Percentiles rank a stretch among this genome's conserved stretches.
Conservation (phyloP, 1,139 yeast species). For the Kodamaea plutei region DNA sequence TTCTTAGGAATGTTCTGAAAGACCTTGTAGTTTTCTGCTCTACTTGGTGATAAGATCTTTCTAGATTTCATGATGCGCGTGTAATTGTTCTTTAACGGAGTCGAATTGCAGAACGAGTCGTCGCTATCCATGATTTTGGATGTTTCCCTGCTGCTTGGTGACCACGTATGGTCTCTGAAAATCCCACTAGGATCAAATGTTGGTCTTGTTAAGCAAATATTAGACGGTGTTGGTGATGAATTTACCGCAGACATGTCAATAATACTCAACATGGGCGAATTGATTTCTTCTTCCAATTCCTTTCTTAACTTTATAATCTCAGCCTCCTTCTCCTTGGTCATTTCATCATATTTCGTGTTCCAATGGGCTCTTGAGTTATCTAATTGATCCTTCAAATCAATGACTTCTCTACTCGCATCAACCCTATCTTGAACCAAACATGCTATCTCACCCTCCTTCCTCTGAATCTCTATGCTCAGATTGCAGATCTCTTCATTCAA, state of each 20-base stretch:
- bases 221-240: constrained; percentile 1
- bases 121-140: constrained; percentile 7
- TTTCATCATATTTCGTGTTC: constrained; percentile 10
- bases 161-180: constrained; percentile 9
- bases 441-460: constrained; percentile 6
- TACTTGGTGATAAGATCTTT: constrained; percentile 13
- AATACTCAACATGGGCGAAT: too few species aligned
- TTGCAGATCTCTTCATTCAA: constrained; percentile 6
- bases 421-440: constrained; percentile 8
- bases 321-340: constrained; percentile 6
- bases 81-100: constrained; percentile 3
- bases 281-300: constrained; percentile 9
- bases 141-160: too few species aligned
- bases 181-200: constrained; percentile 10
- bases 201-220: constrained; percentile 1
- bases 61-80: constrained; percentile 2
- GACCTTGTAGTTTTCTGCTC: constrained; percentile 16
- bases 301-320: constrained; percentile 8
- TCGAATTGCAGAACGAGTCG: constrained; percentile 7
- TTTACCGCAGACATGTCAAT: background rate
- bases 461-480: constrained; percentile 1
- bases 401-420: constrained; percentile 4
- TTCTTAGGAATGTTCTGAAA: constrained; percentile 13
- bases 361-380: constrained; percentile 8
- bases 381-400: constrained; percentile 14